These are phyloP conservation scores for Chrysopogon serrulatus DNA, from an alignment of 176 grass and related monocot species.

Conservation along the genomic window DNA sequence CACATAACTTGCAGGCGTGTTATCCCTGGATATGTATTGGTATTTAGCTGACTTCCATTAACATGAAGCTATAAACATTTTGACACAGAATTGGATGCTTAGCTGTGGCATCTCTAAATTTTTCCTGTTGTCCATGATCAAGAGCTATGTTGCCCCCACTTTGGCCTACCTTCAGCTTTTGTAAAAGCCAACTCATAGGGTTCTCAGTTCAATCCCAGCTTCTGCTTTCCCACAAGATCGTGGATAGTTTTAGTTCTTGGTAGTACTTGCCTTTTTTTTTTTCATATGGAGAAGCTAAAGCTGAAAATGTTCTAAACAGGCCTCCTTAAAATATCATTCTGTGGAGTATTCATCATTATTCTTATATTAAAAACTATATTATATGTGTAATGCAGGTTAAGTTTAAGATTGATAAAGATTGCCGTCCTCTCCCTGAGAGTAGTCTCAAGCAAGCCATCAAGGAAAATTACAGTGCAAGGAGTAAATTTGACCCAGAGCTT, in stretches of 20 bases:
- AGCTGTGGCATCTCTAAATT: neutral
- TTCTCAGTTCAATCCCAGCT: neutral
- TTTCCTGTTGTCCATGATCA: neutral
- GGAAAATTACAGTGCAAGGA: constrained; percentile 60
- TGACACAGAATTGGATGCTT: neutral
- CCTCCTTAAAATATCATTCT: neutral
- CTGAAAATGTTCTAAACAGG: neutral
- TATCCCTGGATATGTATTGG: neutral
- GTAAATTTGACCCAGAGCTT: constrained; percentile 57
- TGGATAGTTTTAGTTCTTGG: neutral
- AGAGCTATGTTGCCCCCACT: neutral
- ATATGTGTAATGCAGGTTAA: constrained; percentile 41
- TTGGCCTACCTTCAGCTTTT: neutral
- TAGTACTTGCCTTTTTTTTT: neutral
- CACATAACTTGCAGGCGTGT: neutral
- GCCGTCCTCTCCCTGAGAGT: constrained; percentile 58
- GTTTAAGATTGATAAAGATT: constrained; percentile 63
- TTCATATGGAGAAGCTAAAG: neutral
- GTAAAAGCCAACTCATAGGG: neutral
- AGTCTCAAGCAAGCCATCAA: constrained; percentile 65
- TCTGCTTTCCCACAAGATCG: neutral
- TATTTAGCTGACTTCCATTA: neutral
- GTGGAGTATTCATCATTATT: constrained; percentile 4
- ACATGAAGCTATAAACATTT: neutral
- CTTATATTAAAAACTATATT: neutral